Percentiles rank a stretch among this genome's conserved stretches.
phyloP scores from a whole-genome alignment of 352 stramenopile genomes.

The Globisporangium parvum region DNA sequence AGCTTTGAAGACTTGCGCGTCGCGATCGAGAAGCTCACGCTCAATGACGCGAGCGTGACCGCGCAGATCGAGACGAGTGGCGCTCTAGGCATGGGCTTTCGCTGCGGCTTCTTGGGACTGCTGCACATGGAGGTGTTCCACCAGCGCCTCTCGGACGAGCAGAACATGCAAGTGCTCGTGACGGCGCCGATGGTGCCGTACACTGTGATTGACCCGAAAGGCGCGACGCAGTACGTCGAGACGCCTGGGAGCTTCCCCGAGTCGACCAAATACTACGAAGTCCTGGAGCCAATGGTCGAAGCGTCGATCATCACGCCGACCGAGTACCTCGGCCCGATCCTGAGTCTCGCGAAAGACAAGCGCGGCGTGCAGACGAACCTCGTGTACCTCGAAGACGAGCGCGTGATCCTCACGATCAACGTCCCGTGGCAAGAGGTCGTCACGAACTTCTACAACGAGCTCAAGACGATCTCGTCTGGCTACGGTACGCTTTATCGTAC shows the following conservation, averaged over 20 bases:
- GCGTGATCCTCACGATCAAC: conserved; percentile 91
- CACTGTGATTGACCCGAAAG: conserved; percentile 71
- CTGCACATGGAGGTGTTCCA: conserved; percentile 99
- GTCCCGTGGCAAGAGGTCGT: conserved; percentile 99
- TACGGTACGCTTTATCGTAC: conserved; percentile 69
- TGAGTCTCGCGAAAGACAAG: conserved; percentile 92
- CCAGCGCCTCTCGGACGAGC: conserved; percentile 96
- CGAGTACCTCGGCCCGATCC: conserved; percentile 93
- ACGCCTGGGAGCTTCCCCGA: conserved; percentile 72
- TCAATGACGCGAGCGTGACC: conserved; percentile 97
- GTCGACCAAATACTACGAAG: conserved; percentile 83
- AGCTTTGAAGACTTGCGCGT: conserved; percentile 95
- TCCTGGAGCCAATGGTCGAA: conserved; percentile 96
- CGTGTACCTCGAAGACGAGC: conserved; percentile 93
- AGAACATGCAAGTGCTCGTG: conserved; percentile 96
- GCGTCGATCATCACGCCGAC: conserved; percentile 95
- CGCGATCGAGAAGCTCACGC: conserved; percentile 93
- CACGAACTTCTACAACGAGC: conserved; percentile 98
- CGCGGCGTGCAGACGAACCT: conserved; percentile 90
- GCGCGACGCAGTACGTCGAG: conserved; percentile 40
- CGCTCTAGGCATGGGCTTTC: conserved; percentile 93
- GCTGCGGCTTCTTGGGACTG: conserved; percentile 96
- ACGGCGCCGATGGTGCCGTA: conserved; percentile 99
- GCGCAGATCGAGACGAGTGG: conserved; percentile 95
- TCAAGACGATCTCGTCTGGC: conserved; percentile 95